Evolutionary conservation across 441 rosid species (phyloP).

Genomic region (Mallotus japonicus): DNA sequence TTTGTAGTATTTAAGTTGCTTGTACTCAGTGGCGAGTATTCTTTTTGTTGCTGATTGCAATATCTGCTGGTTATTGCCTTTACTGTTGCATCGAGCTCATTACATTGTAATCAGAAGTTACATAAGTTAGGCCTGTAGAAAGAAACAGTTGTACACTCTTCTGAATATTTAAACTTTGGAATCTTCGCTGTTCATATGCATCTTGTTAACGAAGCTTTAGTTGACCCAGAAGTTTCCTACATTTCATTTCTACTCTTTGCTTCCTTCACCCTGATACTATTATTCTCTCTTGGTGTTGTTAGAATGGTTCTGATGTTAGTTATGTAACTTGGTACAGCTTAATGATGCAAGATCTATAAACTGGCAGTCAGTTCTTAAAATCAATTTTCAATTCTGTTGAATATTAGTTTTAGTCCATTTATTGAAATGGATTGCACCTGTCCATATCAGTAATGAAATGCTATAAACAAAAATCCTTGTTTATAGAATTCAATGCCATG

Average conservation of each 20-base stretch:
- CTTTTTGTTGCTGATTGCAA: conserved; percentile 11
- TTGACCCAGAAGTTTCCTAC: background rate
- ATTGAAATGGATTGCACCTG: background rate
- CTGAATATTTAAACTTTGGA: background rate
- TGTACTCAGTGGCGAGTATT: conserved; percentile 5
- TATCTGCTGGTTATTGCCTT: background rate
- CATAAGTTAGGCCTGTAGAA: background rate
- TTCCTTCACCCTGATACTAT: background rate
- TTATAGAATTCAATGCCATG: conserved; percentile 1
- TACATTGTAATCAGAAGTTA: background rate
- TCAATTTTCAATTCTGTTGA: background rate
- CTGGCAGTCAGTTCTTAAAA: background rate
- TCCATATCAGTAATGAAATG: background rate
- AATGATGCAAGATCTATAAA: too few relatives aligned
- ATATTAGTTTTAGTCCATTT: background rate
- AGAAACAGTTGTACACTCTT: background rate
- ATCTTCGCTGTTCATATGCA: background rate
- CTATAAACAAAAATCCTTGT: background rate
- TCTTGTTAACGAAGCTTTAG: background rate
- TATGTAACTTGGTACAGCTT: background rate
- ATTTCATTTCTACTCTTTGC: background rate
- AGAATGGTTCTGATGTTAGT: background rate
- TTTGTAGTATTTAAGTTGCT: conserved; percentile 15
- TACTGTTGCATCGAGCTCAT: background rate
- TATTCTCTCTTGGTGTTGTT: background rate